Evolutionary conservation across 2,329 filamentous ascomycete species (phyloP).

Genomic region (Colletotrichum spaethianum): DNA sequence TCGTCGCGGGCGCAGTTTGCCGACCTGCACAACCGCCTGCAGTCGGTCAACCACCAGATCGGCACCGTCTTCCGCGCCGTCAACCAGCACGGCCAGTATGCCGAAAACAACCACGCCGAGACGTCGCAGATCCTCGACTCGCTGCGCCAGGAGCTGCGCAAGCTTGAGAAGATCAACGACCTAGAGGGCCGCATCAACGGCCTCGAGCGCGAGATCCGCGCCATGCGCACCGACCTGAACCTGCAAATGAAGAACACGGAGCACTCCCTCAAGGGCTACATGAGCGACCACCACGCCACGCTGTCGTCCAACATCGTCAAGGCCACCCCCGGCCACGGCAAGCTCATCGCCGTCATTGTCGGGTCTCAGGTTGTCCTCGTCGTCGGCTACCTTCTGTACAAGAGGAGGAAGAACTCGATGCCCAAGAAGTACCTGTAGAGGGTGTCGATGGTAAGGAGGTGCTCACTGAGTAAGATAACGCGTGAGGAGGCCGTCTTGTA

Average conservation of each 20-base stretch:
- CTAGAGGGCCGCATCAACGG: constrained; percentile 63
- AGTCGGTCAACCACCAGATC: constrained; percentile 79
- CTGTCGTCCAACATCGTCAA: constrained; percentile 64
- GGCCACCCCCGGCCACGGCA: constrained; percentile 64
- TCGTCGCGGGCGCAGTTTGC: constrained; percentile 77
- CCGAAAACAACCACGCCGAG: constrained; percentile 72
- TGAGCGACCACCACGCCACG: constrained; percentile 64
- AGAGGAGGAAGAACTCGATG: constrained; percentile 79
- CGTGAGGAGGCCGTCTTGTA: constrained; percentile 9
- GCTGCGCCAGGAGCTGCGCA: constrained; percentile 60
- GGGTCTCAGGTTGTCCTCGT: constrained; percentile 81
- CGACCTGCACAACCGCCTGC: constrained; percentile 88
- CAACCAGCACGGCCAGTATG: constrained; percentile 62
- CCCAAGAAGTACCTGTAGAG: constrained; percentile 92
- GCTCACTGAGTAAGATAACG: background rate
- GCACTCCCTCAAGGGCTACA: constrained; percentile 66
- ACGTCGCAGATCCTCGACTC: constrained; percentile 63
- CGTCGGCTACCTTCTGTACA: constrained; percentile 81
- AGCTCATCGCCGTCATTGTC: constrained; percentile 78
- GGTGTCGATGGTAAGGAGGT: background rate
- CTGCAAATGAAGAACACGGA: constrained; percentile 66
- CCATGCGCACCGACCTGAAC: constrained; percentile 68
- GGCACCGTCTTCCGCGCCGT: constrained; percentile 73
- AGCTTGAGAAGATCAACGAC: constrained; percentile 59
- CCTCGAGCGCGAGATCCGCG: constrained; percentile 72